Evolutionary conservation across 305 asterid genomes (phyloP).

Genomic region (Solanum hybrid): DNA sequence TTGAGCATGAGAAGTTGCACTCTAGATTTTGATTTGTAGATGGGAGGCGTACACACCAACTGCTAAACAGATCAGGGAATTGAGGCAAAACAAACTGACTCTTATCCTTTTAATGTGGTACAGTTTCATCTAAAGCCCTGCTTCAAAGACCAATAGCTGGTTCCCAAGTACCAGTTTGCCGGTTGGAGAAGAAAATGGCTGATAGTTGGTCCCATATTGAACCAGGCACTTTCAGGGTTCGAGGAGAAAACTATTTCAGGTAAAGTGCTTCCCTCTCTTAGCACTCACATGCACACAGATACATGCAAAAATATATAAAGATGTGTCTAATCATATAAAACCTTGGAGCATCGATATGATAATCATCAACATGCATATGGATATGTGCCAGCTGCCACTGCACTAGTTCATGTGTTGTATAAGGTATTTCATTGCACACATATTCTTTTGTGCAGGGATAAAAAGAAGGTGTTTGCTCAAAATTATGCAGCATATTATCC

Average conservation of each 20-base stretch:
- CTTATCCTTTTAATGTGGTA: slow-evolving; percentile 5
- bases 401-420: not conserved
- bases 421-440: not conserved
- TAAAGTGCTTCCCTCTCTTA: slow-evolving; percentile 13
- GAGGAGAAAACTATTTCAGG: slow-evolving; percentile 81
- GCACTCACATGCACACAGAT: not conserved
- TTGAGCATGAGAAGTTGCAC: not conserved
- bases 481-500: slow-evolving; percentile 86
- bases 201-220: slow-evolving; percentile 93
- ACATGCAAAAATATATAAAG: not conserved
- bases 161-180: slow-evolving; percentile 88
- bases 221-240: slow-evolving; percentile 69
- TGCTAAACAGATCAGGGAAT: not conserved
- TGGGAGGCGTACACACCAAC: not conserved
- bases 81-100: not conserved
- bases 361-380: not conserved
- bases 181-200: slow-evolving; percentile 73
- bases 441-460: slow-evolving; percentile 52
- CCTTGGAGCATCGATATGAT: not conserved
- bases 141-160: slow-evolving; percentile 86
- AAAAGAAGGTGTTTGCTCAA: slow-evolving; percentile 74
- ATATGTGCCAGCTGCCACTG: not conserved
- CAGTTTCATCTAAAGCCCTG: slow-evolving; percentile 80
- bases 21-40: not conserved
- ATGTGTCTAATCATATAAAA: not conserved